Evolutionary conservation across 2,329 filamentous ascomycete species (phyloP).

Genomic region (Phoma sp.): DNA sequence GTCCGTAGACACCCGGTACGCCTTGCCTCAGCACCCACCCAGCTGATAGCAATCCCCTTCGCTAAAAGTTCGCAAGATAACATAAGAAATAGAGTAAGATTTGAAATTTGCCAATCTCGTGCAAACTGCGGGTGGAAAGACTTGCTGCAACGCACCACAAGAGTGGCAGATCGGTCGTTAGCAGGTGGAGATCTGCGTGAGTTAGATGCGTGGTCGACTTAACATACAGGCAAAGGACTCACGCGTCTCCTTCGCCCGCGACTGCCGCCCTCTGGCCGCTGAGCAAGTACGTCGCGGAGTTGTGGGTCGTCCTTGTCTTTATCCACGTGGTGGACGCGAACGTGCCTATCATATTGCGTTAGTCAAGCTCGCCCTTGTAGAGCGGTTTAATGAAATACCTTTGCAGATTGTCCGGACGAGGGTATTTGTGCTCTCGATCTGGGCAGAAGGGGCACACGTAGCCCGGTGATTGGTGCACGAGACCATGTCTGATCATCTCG

Average conservation of each 20-base stretch:
- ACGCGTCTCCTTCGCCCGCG: conserved; percentile 78
- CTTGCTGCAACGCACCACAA: not conserved
- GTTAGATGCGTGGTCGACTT: not conserved
- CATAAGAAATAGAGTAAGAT: not conserved
- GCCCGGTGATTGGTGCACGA: conserved; percentile 92
- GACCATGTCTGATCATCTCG: conserved; percentile 77
- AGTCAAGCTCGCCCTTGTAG: too few species aligned
- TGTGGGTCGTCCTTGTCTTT: conserved; percentile 86
- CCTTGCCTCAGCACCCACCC: conserved; percentile 7
- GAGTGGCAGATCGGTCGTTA: not conserved
- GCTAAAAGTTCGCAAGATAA: conserved; percentile 11
- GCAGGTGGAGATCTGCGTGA: conserved; percentile 10
- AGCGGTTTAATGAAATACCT: conserved; percentile 67
- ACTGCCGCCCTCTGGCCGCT: conserved; percentile 83
- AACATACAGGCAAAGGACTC: conserved; percentile 2
- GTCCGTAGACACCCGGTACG: conserved; percentile 10
- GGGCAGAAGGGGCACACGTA: conserved; percentile 97
- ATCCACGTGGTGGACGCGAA: conserved; percentile 88
- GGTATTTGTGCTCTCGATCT: conserved; percentile 92
- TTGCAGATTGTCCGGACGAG: conserved; percentile 93
- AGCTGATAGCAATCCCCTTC: conserved; percentile 4
- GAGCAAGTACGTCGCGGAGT: conserved; percentile 83
- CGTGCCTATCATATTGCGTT: too few species aligned
- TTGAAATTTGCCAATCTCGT: not conserved
- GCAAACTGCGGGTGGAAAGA: not conserved